These are phyloP conservation scores for Infundibulicybe gibba DNA, from an alignment of 768 basidiomycete genomes.

Conservation along the genomic window DNA sequence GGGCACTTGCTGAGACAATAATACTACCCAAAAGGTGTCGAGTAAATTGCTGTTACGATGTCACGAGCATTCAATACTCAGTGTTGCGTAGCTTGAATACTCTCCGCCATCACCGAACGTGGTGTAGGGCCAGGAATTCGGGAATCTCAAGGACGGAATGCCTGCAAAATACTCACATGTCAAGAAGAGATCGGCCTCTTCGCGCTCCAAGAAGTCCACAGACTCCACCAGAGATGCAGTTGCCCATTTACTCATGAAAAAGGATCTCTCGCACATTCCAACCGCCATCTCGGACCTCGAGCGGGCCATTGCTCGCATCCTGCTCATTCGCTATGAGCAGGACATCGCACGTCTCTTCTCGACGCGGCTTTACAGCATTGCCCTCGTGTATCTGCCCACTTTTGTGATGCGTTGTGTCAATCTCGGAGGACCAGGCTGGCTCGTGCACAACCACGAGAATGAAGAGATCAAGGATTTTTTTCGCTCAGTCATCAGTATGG, in stretches of 20 bases:
- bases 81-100: too few relatives aligned
- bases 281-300: conserved; percentile 64
- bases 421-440: conserved; percentile 64
- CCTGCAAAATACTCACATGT: conserved; percentile 74
- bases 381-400: conserved; percentile 64
- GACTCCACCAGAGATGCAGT: conserved; percentile 25
- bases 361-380: conserved; percentile 60
- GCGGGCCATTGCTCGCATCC: conserved; percentile 62
- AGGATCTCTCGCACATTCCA: conserved; percentile 51
- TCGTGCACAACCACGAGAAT: conserved; percentile 59
- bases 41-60: too few relatives aligned
- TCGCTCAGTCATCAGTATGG: conserved; percentile 67
- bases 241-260: conserved; percentile 49
- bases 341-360: conserved; percentile 76
- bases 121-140: too few relatives aligned
- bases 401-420: conserved; percentile 63
- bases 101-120: too few relatives aligned
- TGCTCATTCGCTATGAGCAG: conserved; percentile 68
- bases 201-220: conserved; percentile 41
- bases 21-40: too few relatives aligned
- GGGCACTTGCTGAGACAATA: too few relatives aligned
- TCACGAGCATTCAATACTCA: too few relatives aligned
- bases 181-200: conserved; percentile 56
- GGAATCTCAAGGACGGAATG: too few relatives aligned
- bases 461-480: conserved; percentile 78